Evolutionary conservation across 164 flowering plant genomes (phyloP).

Genomic region (Sedum album): DNA sequence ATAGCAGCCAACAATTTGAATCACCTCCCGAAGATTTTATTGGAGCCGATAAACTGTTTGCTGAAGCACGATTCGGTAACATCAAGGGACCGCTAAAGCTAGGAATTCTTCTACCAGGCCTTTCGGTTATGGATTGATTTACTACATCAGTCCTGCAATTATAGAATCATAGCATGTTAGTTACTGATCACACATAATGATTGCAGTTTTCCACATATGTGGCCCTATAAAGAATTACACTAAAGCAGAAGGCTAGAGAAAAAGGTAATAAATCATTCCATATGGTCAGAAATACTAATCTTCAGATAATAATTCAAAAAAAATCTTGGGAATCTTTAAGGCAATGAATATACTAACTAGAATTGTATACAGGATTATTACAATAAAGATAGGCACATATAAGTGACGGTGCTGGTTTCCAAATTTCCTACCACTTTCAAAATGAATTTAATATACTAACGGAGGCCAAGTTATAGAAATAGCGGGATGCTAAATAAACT

Average conservation of each 20-base stretch:
- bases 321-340: too few relatives aligned
- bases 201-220: not conserved
- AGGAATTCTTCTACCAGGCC: constrained; percentile 40
- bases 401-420: not conserved
- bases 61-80: constrained; percentile 95
- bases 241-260: not conserved
- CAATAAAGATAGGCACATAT: too few relatives aligned
- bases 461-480: not conserved
- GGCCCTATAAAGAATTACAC: too few relatives aligned
- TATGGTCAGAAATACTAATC: not conserved
- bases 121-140: constrained; percentile 40
- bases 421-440: not conserved
- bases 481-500: too few relatives aligned
- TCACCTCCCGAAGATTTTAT: constrained; percentile 90
- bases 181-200: not conserved
- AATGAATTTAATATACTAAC: not conserved
- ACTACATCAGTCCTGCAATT: constrained; percentile 55
- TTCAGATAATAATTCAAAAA: too few relatives aligned
- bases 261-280: not conserved
- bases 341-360: too few relatives aligned
- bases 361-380: too few relatives aligned
- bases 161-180: not conserved
- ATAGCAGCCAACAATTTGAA: not conserved
- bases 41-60: constrained; percentile 97
- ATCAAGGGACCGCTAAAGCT: constrained; percentile 91